Evolutionary conservation across 306 rosid species (phyloP).

Genomic region (Argentina anserina): DNA sequence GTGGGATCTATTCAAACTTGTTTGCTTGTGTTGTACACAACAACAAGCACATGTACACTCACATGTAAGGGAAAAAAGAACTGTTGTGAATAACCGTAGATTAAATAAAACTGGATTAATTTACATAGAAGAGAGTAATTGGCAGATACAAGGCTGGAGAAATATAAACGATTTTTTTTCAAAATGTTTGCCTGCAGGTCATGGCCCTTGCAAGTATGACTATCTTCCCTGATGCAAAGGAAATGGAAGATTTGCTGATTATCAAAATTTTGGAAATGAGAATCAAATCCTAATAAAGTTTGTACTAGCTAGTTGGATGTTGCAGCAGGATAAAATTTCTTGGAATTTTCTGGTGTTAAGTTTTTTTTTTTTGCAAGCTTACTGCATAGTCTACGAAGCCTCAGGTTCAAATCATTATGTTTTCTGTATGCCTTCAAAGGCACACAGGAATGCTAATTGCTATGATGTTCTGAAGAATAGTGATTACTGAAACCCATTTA

Average conservation of each 20-base stretch:
- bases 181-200: slow-evolving; percentile 40
- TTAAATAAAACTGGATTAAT: not conserved
- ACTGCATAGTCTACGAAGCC: not conserved
- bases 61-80: not conserved
- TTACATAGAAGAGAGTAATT: not conserved
- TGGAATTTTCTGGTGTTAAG: not conserved
- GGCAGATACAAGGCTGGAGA: not conserved
- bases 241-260: slow-evolving; percentile 13
- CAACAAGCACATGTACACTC: not conserved
- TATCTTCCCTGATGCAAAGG: slow-evolving; percentile 37
- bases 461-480: not conserved
- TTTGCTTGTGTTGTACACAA: slow-evolving; percentile 9
- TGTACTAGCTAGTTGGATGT: not conserved
- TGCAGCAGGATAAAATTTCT: not conserved
- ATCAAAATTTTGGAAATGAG: not conserved
- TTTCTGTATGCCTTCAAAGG: not conserved
- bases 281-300: not conserved
- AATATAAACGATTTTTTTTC: not conserved
- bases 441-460: not conserved
- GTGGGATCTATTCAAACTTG: slow-evolving; percentile 5
- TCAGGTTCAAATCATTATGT: not conserved
- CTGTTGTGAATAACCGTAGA: not conserved
- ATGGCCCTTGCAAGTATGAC: slow-evolving; percentile 55
- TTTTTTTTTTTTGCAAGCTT: not conserved
- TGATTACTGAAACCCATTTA: not conserved